Evolutionary conservation across 768 basidiomycete species (phyloP).

Genomic region (Russula ochroleuca): DNA sequence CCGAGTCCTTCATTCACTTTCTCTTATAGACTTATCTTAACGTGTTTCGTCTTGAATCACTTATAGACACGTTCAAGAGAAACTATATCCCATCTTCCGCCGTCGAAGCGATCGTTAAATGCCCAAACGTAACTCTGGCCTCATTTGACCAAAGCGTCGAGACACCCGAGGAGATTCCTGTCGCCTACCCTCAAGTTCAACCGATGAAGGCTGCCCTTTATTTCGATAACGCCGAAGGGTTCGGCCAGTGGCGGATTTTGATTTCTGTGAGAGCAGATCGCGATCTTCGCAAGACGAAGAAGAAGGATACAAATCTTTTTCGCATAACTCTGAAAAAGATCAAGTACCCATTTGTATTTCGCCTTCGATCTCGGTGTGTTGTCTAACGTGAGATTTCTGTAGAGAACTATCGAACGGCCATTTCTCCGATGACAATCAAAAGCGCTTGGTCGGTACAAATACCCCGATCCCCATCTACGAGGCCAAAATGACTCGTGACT

Average conservation of each 20-base stretch:
- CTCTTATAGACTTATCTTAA: constrained; percentile 9
- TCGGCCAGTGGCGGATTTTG: constrained; percentile 61
- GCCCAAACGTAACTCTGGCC: neutral
- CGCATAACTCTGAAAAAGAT: constrained; percentile 63
- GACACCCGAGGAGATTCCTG: constrained; percentile 24
- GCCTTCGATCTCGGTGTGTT: neutral
- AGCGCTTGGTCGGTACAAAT: constrained; percentile 45
- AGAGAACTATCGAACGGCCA: constrained; percentile 68
- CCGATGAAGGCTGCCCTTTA: constrained; percentile 58
- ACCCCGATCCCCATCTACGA: constrained; percentile 58
- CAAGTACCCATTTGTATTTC: constrained; percentile 38
- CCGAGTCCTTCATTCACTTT: neutral
- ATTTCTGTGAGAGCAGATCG: constrained; percentile 49
- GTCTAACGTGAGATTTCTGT: neutral
- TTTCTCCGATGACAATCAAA: constrained; percentile 67
- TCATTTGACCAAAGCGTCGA: neutral
- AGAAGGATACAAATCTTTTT: constrained; percentile 46
- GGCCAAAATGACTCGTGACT: constrained; percentile 53
- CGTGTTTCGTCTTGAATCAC: constrained; percentile 11
- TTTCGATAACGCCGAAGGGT: constrained; percentile 54
- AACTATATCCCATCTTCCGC: constrained; percentile 7
- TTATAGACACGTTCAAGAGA: constrained; percentile 6
- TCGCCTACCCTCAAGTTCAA: constrained; percentile 46
- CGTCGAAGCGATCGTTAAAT: neutral
- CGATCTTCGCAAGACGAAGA: constrained; percentile 46